These are phyloP conservation scores for Microcyclospora tardicrescens DNA, from an alignment of 2,329 filamentous ascomycete species.

Conservation along the genomic window DNA sequence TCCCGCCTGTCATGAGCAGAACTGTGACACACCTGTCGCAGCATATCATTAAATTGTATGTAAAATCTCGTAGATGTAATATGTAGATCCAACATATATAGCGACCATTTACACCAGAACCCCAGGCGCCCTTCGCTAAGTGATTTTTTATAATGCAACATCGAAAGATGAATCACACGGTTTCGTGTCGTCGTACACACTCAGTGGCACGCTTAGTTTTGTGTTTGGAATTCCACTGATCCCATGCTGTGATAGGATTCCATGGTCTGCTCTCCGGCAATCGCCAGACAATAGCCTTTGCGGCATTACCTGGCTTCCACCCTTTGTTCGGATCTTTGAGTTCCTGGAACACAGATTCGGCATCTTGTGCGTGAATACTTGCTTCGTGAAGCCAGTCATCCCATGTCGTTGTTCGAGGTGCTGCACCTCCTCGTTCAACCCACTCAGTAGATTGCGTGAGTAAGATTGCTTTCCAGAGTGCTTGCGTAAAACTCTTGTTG, in stretches of 20 bases:
- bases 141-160: too few relatives aligned
- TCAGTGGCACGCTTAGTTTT: too few relatives aligned
- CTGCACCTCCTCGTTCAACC: slow-evolving; percentile 21
- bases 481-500: slow-evolving; percentile 34
- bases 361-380: slow-evolving; percentile 4
- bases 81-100: too few relatives aligned
- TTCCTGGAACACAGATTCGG: background rate
- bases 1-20: too few relatives aligned
- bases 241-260: slow-evolving; percentile 11
- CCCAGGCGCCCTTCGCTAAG: too few relatives aligned
- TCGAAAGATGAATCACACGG: too few relatives aligned
- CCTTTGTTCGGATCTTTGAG: background rate
- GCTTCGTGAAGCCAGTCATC: slow-evolving; percentile 15
- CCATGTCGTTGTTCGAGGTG: slow-evolving; percentile 13
- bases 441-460: slow-evolving; percentile 32
- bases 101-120: too few relatives aligned
- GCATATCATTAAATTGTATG: too few relatives aligned
- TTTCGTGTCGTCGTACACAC: too few relatives aligned
- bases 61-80: too few relatives aligned
- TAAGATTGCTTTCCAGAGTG: slow-evolving; percentile 37
- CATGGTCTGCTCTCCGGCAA: slow-evolving; percentile 5
- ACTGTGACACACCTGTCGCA: too few relatives aligned
- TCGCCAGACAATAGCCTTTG: slow-evolving; percentile 3
- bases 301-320: slow-evolving; percentile 2
- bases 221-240: slow-evolving; percentile 3